These are phyloP conservation scores for Linanthus parryae DNA, from an alignment of 148 eudicot genomes.

Conservation along the genomic window DNA sequence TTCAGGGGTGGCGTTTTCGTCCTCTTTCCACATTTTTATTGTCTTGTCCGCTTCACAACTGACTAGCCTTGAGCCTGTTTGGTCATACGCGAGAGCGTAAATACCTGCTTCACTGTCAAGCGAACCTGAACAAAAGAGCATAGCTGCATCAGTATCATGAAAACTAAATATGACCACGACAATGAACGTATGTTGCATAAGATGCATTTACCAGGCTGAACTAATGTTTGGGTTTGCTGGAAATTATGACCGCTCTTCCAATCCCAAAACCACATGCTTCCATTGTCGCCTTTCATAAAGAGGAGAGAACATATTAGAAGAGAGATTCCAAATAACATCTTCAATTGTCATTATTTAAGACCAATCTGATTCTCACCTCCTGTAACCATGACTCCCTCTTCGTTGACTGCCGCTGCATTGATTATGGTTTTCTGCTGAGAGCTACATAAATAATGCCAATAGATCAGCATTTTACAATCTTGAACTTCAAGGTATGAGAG, in stretches of 20 bases:
- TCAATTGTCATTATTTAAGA: no score
- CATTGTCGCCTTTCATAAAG: slow-evolving; percentile 65
- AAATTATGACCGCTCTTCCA: slow-evolving; percentile 98
- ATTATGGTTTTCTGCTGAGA: slow-evolving; percentile 94
- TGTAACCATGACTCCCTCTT: slow-evolving; percentile 89
- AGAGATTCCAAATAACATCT: neutral
- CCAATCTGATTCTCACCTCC: no score
- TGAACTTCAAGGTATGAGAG: neutral
- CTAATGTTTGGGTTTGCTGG: slow-evolving; percentile 90
- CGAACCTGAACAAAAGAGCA: slow-evolving; percentile 46
- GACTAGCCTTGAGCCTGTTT: slow-evolving; percentile 76
- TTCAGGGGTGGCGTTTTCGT: slow-evolving; percentile 89
- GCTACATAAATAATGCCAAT: slow-evolving; percentile 26
- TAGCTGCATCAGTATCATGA: neutral
- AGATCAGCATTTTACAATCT: no score
- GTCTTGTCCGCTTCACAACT: slow-evolving; percentile 99
- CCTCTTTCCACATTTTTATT: slow-evolving; percentile 99
- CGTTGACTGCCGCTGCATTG: slow-evolving; percentile 90
- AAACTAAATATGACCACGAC: neutral
- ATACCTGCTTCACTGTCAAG: slow-evolving; percentile 96
- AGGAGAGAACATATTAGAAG: neutral
- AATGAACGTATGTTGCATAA: neutral
- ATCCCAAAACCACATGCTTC: slow-evolving; percentile 99
- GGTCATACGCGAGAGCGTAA: slow-evolving; percentile 67
- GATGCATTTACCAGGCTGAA: slow-evolving; percentile 73